Percentiles rank a stretch among this genome's conserved stretches.
Conservation (phyloP, 148 eudicot species). For the Arctostaphylos glauca region DNA sequence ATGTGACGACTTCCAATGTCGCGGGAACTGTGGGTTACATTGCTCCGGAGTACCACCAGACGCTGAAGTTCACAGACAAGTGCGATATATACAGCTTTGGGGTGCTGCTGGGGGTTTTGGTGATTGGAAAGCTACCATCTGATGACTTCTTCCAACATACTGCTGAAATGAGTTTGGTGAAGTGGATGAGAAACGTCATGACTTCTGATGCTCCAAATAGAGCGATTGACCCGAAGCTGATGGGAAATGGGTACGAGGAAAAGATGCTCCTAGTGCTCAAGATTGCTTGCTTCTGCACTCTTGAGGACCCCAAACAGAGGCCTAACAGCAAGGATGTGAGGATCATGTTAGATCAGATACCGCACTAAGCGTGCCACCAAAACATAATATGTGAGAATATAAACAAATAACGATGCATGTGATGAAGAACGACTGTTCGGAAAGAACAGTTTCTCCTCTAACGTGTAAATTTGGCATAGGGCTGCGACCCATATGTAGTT, state of each 20-base stretch:
- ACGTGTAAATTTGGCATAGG: not conserved
- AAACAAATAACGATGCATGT: constrained; percentile 13
- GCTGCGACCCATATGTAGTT: not conserved
- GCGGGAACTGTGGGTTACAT: constrained; percentile 91
- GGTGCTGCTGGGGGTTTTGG: constrained; percentile 63
- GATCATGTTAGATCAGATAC: constrained; percentile 74
- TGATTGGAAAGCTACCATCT: constrained; percentile 76
- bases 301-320: constrained; percentile 83
- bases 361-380: constrained; percentile 24
- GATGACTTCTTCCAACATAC: constrained; percentile 67
- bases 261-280: constrained; percentile 88
- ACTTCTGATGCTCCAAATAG: constrained; percentile 57
- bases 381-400: not conserved
- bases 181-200: constrained; percentile 80
- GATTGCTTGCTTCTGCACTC: constrained; percentile 87
- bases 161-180: constrained; percentile 61
- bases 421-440: not conserved
- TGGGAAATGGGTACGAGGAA: constrained; percentile 76
- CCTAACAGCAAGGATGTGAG: constrained; percentile 81
- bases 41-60: constrained; percentile 87
- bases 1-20: constrained; percentile 59
- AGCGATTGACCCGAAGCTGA: constrained; percentile 61
- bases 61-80: constrained; percentile 79
- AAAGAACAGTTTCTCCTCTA: not conserved
- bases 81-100: constrained; percentile 90